Evolutionary conservation across 140 eudicot species (phyloP), one percentile per base, ranked within the genome.

Genomic region (Flaveria floridana): DNA sequence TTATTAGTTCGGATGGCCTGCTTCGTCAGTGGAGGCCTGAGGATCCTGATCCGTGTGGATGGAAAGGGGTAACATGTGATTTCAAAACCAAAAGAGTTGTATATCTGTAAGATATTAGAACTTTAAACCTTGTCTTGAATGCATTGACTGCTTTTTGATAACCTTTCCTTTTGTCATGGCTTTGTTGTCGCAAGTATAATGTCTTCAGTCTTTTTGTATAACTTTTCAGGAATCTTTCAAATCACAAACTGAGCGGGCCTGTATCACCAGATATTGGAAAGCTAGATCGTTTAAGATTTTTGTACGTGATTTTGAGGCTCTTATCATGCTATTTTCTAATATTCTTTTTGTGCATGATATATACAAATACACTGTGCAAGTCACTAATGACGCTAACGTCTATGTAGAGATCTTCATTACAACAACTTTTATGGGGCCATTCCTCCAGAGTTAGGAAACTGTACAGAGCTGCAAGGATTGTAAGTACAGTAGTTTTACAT

Each of bases 1-100:
- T 94, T 67, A 65, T 82, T 52, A 82, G 84, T 79, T 88, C 97
- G 34, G 99, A 90, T 70, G 96, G 96, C 42, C 72, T 85, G 14
- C 90, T 90, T 79, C 88, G 57, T 57, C 91, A 82, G 79, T 94
- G 99, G 99, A 86, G 96, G 79, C 99, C 96, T n/a, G 99, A 94
- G 79, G 99, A 94, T 79, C 89, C 90, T 46, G 95, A 94, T 70
- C 99, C 99, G 53, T 94, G 99, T 81, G 86, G 81, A 56, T 94
- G 99, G 99, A 90, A 81, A 84, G 99, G 99, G 73, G 92, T 94
- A 76, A 79, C 81, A 44, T 94, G 99, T 71, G 87, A 88, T 81
- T 71, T 76, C 23, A 88, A 88, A 74, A 81, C 99, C 20, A 90
- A 84, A 76, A 84, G 90, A 80, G 97, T 94, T 75, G 87, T 87